Percentiles rank a stretch among this genome's conserved stretches.
phyloP scores from a whole-genome alignment of 768 basidiomycete genomes.

The Boletus edulis region DNA sequence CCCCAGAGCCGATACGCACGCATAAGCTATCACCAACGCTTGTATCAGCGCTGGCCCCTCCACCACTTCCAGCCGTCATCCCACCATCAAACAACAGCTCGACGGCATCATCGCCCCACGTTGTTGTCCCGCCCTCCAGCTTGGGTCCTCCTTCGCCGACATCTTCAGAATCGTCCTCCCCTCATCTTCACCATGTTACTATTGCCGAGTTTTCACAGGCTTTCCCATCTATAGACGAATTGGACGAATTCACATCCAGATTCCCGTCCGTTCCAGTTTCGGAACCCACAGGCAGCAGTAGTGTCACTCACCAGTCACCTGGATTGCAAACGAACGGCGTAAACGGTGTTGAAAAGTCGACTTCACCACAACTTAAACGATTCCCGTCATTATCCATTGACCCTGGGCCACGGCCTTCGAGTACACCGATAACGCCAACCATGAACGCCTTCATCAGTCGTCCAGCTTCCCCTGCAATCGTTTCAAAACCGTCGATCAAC shows the following conservation, averaged over 20 bases:
- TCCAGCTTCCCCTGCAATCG: constrained; percentile 56
- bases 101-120: constrained; percentile 50
- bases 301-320: constrained; percentile 5
- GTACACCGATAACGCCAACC: constrained; percentile 64
- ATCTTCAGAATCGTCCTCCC: constrained; percentile 66
- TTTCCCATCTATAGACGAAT: constrained; percentile 79
- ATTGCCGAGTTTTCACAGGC: constrained; percentile 58
- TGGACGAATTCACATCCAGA: constrained; percentile 54
- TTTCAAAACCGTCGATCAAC: constrained; percentile 42
- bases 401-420: constrained; percentile 58
- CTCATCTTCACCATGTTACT: constrained; percentile 39
- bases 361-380: constrained; percentile 29
- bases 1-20: constrained; percentile 31
- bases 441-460: constrained; percentile 57
- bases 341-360: constrained; percentile 30
- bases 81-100: constrained; percentile 30
- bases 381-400: constrained; percentile 47
- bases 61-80: constrained; percentile 9
- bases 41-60: constrained; percentile 28
- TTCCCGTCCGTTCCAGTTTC: constrained; percentile 51
- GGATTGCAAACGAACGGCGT: constrained; percentile 30
- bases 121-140: constrained; percentile 65
- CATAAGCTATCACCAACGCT: constrained; percentile 41
- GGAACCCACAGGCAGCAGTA: constrained; percentile 34
- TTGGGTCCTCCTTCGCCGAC: constrained; percentile 77